These are phyloP conservation scores for Clitocybe nebularis DNA, from an alignment of 1,284 basidiomycete genomes.

Conservation along the genomic window DNA sequence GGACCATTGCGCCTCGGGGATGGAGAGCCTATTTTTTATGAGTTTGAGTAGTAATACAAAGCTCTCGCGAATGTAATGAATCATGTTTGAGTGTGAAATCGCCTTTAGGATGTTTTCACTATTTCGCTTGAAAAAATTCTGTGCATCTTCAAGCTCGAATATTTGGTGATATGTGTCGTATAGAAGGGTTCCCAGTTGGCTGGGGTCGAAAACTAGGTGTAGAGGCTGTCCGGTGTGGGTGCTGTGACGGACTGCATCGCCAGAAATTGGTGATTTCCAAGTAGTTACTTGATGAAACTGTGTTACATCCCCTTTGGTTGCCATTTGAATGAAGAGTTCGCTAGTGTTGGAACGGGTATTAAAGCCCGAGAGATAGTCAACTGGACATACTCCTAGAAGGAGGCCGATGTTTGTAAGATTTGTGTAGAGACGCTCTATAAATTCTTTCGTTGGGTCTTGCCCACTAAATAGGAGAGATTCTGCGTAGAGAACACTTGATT, in stretches of 20 bases:
- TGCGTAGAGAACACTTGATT: conserved; percentile 42
- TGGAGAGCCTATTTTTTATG: conserved; percentile 26
- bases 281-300: conserved; percentile 40
- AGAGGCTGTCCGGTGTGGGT: not conserved
- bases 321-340: conserved; percentile 28
- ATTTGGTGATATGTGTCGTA: conserved; percentile 40
- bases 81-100: conserved; percentile 20
- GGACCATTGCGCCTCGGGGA: conserved; percentile 23
- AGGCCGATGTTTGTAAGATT: conserved; percentile 37
- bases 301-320: not conserved
- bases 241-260: conserved; percentile 18
- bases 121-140: conserved; percentile 17
- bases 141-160: conserved; percentile 33
- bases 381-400: conserved; percentile 38
- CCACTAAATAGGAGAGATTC: conserved; percentile 34
- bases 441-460: conserved; percentile 26
- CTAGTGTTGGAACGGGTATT: conserved; percentile 38
- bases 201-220: conserved; percentile 23
- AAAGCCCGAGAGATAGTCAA: conserved; percentile 38
- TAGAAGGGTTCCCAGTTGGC: conserved; percentile 36
- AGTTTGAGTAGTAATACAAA: conserved; percentile 38
- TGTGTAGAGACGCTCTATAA: conserved; percentile 32
- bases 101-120: conserved; percentile 18
- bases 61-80: conserved; percentile 42
- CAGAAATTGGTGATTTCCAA: conserved; percentile 36